Base-by-base conservation (phyloP, 805 yeast species). In the Starmerella roubikii region DNA sequence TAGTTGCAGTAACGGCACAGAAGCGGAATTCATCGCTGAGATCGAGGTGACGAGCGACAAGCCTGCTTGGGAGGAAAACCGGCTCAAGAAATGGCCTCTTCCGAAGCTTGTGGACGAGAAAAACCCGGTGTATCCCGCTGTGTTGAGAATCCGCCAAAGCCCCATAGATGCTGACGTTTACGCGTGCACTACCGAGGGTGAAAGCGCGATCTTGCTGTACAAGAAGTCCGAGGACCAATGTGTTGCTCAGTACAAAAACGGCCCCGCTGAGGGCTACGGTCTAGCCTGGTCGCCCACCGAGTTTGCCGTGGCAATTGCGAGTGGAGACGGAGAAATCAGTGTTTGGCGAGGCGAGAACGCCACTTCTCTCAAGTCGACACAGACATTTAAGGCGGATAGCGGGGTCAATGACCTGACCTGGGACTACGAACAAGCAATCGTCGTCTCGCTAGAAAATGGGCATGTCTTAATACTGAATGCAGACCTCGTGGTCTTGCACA, bases 391-490 rank as follows among this genome's bases (percentile, higher is more conserved):
- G 19, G 26, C 33, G 12, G 40, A 29, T 3, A 50, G 69, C 80
- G 69, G 69, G 4, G 74, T 84, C 32, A 82, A 81, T 57, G 93
- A 78, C 47, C 60, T 82, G 20, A 63, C 79, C 1, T 74, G 78
- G 74, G 73, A 70, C 48, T 53, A 54, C 26, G 55, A 59, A 27
- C 56, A 62, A 40, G 51, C 62, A 22, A 39, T 79, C 23, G 70
- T 82, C 49, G 88, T 76, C 1, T 74, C 88, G 3, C 85, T 83
- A 23, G 93, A 81, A 54, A 85, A 78, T 52, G 63, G 66, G 37
- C 56, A 72, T 2, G 61, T 81, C 15, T 75, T 73, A 38, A 61
- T 83, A 31, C 72, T 71, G 46, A 66, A 17, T 66, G 84, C 51
- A 37, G n/a, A 21, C 18, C 38, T 36, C 13, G 33, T 26, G 16